Evolutionary conservation across 495 filamentous ascomycete species (phyloP), one percentile per base, ranked within the genome.

Genomic region (Lepraria neglecta): DNA sequence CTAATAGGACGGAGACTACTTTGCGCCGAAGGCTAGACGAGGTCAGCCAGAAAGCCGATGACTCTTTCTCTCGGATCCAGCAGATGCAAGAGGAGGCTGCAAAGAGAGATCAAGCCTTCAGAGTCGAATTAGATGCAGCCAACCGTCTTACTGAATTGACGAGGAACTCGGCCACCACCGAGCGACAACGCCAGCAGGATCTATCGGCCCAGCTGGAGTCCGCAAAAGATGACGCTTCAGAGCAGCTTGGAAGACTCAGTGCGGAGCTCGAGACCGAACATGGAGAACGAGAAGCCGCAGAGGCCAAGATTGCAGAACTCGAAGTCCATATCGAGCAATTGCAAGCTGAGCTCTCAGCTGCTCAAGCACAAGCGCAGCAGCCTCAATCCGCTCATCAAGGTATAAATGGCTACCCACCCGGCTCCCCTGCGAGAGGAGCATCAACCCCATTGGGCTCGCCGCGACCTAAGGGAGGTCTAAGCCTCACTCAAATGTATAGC

Each of bases 211-310:
- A 84, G 12, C 70, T 96, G 44, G 89, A 96, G 57, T 84, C 88
- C 59, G 82, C 86, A 15, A 88, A 87, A 69, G 88, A 95, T 45
- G 86, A 91, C 66, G 85, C 86, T 7, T 87, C 89, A 21, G 86
- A 88, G 40, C 89, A 95, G 66, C 79, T 97, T 56, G 87, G 89
- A 14, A 80, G 84, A 50, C 75, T 92, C 31, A 84, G 85, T 53
- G 86, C 90, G 46, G 90, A 94, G 70, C 75, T 89, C 19, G 90
- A 96, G 67, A 87, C 88, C 0, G 90, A 94, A 64, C 86, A 86
- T 63, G 72, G 80, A 14, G 87, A 90, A 59, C 86, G 85, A 59
- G 78, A 85, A 50, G 80, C 82, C 47, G 82, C 85, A 1, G 88
- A 95, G 71, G 77, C 79, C 53, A 82, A 84, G 63, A 74, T 89